Evolutionary conservation across 2,329 filamentous ascomycete genomes (phyloP).

Genomic region (Lachnellula willkommii): DNA sequence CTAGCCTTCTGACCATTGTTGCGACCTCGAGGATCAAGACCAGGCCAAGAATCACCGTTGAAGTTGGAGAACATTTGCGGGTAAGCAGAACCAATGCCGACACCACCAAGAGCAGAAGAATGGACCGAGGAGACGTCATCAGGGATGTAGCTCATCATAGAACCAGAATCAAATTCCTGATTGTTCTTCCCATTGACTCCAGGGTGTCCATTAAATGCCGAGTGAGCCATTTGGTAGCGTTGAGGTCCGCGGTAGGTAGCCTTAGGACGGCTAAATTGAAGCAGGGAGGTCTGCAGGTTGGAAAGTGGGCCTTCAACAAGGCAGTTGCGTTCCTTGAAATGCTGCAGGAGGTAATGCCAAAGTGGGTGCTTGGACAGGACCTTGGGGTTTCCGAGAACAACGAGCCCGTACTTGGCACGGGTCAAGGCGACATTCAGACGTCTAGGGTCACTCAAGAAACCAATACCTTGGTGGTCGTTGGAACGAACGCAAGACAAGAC

Average conservation of each 20-base stretch:
- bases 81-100: slow-evolving; percentile 72
- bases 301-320: slow-evolving; percentile 92
- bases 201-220: slow-evolving; percentile 33
- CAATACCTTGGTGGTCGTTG: slow-evolving; percentile 98
- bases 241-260: slow-evolving; percentile 86
- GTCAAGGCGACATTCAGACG: slow-evolving; percentile 96
- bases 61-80: slow-evolving; percentile 96
- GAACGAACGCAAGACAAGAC: slow-evolving; percentile 96
- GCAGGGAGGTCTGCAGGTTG: slow-evolving; percentile 89
- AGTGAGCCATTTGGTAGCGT: slow-evolving; percentile 76
- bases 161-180: slow-evolving; percentile 62
- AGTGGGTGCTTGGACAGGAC: slow-evolving; percentile 95
- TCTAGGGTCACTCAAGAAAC: slow-evolving; percentile 95
- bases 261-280: slow-evolving; percentile 93
- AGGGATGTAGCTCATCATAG: slow-evolving; percentile 90
- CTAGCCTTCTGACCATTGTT: slow-evolving; percentile 60
- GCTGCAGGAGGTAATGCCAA: slow-evolving; percentile 90
- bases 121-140: slow-evolving; percentile 97
- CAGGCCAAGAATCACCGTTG: slow-evolving; percentile 78
- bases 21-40: slow-evolving; percentile 63
- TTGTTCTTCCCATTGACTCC: slow-evolving; percentile 29
- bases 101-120: slow-evolving; percentile 81
- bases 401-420: slow-evolving; percentile 91
- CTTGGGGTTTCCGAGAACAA: slow-evolving; percentile 96
- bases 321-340: slow-evolving; percentile 96